Percentiles rank a stretch among this genome's conserved stretches.
Conservation (phyloP, 805 yeast species). For the Nakazawaea sp. region DNA sequence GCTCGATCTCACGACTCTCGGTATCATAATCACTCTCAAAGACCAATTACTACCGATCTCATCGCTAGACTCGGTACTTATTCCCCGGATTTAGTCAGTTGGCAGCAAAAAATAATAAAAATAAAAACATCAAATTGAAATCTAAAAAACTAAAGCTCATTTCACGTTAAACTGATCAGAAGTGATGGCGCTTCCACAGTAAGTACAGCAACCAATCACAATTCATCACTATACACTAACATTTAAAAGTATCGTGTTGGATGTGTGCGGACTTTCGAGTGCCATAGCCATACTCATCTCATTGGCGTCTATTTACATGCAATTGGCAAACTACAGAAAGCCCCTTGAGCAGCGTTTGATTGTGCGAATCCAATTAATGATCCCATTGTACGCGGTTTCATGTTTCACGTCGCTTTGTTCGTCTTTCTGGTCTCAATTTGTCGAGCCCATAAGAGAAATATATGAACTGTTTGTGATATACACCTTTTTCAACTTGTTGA, state of each 20-base stretch:
- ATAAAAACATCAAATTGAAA: no score
- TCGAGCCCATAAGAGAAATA: slow-evolving; percentile 79
- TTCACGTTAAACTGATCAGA: no score
- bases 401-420: slow-evolving; percentile 53
- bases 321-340: slow-evolving; percentile 69
- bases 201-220: slow-evolving; percentile 28
- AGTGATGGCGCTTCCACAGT: slow-evolving; percentile 23
- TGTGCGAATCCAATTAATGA: slow-evolving; percentile 73
- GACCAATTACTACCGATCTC: no score
- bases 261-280: slow-evolving; percentile 9
- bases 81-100: no score
- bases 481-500: slow-evolving; percentile 80
- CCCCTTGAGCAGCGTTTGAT: slow-evolving; percentile 84
- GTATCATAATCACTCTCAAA: no score
- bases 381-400: slow-evolving; percentile 73
- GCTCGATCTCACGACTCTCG: no score
- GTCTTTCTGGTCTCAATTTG: slow-evolving; percentile 34
- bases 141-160: no score
- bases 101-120: no score
- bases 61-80: no score
- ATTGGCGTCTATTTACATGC: slow-evolving; percentile 38
- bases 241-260: not conserved
- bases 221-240: not conserved
- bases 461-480: slow-evolving; percentile 96
- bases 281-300: not conserved